Conservation (phyloP, 768 basidiomycete genomes). For the Panaeolus papilionaceus region DNA sequence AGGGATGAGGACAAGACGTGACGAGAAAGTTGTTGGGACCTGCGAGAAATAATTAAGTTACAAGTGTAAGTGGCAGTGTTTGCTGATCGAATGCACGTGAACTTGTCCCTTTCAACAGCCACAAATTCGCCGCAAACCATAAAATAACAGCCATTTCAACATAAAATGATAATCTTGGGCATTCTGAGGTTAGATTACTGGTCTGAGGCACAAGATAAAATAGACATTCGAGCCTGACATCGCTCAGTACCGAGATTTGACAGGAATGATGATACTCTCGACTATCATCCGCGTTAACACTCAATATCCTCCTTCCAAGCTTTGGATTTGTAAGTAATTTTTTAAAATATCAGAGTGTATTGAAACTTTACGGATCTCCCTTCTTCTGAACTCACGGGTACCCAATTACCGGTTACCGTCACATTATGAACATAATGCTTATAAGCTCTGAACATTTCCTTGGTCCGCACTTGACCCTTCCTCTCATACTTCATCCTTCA, state of each 20-base stretch:
- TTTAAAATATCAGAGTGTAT: not conserved
- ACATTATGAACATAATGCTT: not conserved
- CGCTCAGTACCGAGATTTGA: not conserved
- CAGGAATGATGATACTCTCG: not conserved
- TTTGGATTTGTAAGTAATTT: not conserved
- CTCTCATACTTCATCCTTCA: conserved; percentile 13
- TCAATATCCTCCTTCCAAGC: not conserved
- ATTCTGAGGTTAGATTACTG: no score
- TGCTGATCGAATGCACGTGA: conserved; percentile 2
- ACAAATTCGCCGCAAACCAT: not conserved
- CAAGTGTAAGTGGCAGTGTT: conserved; percentile 13
- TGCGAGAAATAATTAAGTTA: conserved; percentile 15
- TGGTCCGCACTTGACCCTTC: not conserved
- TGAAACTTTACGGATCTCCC: not conserved
- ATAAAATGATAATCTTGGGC: no score
- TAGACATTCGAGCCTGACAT: no score
- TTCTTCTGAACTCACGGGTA: not conserved
- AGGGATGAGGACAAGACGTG: conserved; percentile 21
- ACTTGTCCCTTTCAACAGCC: not conserved
- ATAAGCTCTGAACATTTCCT: conserved; percentile 6
- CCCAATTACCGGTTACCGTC: conserved; percentile 7
- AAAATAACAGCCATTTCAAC: not conserved
- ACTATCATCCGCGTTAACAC: no score
- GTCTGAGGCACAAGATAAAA: no score
- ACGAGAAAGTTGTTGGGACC: conserved; percentile 18